Percentiles rank a stretch among this genome's conserved stretches.
Conservation (phyloP, 805 yeast genomes). For the Candida silvatica region DNA sequence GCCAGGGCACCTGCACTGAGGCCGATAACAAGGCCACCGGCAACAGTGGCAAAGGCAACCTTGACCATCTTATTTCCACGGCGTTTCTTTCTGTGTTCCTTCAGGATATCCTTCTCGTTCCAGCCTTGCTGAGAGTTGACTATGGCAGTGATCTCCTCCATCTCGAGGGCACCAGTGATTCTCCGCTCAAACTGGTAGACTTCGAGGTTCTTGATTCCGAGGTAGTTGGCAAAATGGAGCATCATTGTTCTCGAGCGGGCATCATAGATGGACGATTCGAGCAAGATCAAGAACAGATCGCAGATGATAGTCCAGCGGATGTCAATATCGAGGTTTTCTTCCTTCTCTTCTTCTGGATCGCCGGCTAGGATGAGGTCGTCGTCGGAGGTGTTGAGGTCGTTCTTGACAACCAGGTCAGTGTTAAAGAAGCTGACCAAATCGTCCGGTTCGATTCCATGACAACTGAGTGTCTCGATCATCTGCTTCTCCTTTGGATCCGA, state of each 20-base stretch:
- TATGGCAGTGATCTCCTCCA: slow-evolving; percentile 42
- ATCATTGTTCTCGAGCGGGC: slow-evolving; percentile 80
- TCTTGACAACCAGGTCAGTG: slow-evolving; percentile 31
- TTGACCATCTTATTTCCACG: slow-evolving; percentile 66
- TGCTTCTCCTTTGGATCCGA: slow-evolving; percentile 56
- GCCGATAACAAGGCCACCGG: slow-evolving; percentile 92
- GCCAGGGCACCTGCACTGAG: slow-evolving; percentile 92
- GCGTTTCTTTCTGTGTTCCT: slow-evolving; percentile 58
- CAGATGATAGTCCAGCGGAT: slow-evolving; percentile 92
- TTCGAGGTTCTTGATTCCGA: slow-evolving; percentile 58
- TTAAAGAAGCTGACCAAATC: slow-evolving; percentile 63
- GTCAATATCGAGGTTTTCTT: slow-evolving; percentile 46
- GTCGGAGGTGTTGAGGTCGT: slow-evolving; percentile 31
- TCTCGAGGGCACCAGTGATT: slow-evolving; percentile 81
- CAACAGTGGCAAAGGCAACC: slow-evolving; percentile 91
- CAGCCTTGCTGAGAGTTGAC: slow-evolving; percentile 43
- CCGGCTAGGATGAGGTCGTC: too few relatives aligned
- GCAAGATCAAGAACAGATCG: slow-evolving; percentile 71
- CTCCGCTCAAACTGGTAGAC: slow-evolving; percentile 84
- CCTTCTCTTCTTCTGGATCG: slow-evolving; percentile 22
- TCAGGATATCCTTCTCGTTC: slow-evolving; percentile 64
- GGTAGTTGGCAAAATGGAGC: slow-evolving; percentile 51
- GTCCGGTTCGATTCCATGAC: slow-evolving; percentile 69
- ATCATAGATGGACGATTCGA: slow-evolving; percentile 84
- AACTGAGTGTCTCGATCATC: slow-evolving; percentile 82